Conservation (phyloP, 2,329 filamentous ascomycete genomes). For the Talaromyces piceae region DNA sequence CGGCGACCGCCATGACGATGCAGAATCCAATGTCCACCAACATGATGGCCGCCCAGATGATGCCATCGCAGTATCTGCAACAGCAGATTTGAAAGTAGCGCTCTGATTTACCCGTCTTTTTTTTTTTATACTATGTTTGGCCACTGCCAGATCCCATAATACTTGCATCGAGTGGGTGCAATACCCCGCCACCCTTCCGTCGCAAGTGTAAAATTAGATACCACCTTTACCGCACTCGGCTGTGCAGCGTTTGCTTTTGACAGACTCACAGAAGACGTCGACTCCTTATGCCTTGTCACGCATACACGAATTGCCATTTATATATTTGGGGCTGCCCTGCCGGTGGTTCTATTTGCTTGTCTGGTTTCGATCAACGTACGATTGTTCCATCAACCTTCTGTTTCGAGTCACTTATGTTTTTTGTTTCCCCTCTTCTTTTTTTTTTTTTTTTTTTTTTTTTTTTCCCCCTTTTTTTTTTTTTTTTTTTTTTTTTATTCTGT, state of each 20-base stretch:
- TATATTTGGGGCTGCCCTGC: too few relatives aligned
- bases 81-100: conserved; percentile 24
- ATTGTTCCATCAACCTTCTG: too few relatives aligned
- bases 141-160: background rate
- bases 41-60: conserved; percentile 37
- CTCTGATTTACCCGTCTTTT: background rate
- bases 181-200: background rate
- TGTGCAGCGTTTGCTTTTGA: background rate
- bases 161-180: background rate
- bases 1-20: conserved; percentile 27
- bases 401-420: conserved; percentile 10
- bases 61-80: conserved; percentile 36
- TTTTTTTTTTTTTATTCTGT: conserved; percentile 4
- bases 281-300: background rate
- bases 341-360: too few relatives aligned
- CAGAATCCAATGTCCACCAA: conserved; percentile 31
- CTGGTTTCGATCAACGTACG: too few relatives aligned
- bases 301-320: background rate
- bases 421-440: conserved; percentile 12
- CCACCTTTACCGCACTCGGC: background rate
- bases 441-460: conserved; percentile 13
- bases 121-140: background rate
- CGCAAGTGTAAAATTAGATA: background rate
- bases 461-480: conserved; percentile 11
- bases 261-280: background rate